Evolutionary conservation across 2,329 filamentous ascomycete species (phyloP).

Genomic region (Cladosporium sp.): DNA sequence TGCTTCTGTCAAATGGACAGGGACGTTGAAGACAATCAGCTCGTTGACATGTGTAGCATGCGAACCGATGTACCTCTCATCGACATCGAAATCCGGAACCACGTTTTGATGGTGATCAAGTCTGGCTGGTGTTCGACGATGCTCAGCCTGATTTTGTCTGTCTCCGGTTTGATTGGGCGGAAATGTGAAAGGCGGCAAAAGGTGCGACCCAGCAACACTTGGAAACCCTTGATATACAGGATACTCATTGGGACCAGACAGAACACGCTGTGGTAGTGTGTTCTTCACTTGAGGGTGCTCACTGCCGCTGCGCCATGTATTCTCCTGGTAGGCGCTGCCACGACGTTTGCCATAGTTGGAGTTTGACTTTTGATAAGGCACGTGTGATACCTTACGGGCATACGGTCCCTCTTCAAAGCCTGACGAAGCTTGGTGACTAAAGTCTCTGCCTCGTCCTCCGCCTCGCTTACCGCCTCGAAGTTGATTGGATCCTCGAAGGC

Average conservation of each 20-base stretch:
- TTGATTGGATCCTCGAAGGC: not conserved
- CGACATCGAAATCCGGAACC: constrained; percentile 6
- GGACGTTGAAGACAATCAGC: constrained; percentile 20
- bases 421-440: not conserved
- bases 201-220: not conserved
- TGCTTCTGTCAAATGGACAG: not conserved
- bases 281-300: constrained; percentile 17
- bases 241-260: constrained; percentile 15
- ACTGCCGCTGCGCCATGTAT: constrained; percentile 15
- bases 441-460: not conserved
- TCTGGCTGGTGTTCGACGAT: not conserved
- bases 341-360: constrained; percentile 5
- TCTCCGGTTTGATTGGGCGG: not conserved
- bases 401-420: not conserved
- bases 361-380: not conserved
- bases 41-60: constrained; percentile 20
- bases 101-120: not conserved
- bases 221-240: not conserved
- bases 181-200: constrained; percentile 1
- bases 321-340: constrained; percentile 1
- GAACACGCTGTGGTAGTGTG: constrained; percentile 3
- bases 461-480: constrained; percentile 5
- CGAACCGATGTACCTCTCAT: constrained; percentile 18
- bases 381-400: not conserved
- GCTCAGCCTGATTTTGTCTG: not conserved